Evolutionary conservation across 2,329 filamentous ascomycete genomes (phyloP).

Genomic region (Botrytis fabae): DNA sequence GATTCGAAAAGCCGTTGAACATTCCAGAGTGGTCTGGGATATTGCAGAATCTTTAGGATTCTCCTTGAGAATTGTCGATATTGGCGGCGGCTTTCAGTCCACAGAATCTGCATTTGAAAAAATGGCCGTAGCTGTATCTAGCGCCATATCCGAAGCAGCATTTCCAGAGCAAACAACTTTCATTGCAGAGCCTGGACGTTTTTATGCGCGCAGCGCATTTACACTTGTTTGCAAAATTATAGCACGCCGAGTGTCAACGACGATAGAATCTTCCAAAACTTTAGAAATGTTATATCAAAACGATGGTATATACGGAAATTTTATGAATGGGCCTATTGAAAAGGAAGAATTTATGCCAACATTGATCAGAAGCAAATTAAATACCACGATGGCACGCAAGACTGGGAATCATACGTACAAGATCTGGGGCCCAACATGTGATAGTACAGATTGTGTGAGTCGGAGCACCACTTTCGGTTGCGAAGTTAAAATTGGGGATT

Average conservation of each 20-base stretch:
- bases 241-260: constrained; percentile 2
- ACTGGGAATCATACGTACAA: neutral
- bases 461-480: neutral
- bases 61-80: neutral
- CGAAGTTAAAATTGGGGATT: neutral
- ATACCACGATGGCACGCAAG: neutral
- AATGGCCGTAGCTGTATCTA: neutral
- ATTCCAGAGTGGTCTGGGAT: constrained; percentile 5
- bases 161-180: neutral
- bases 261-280: neutral
- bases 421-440: constrained; percentile 1
- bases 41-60: neutral
- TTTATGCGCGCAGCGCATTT: neutral
- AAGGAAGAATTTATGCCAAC: neutral
- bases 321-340: constrained; percentile 3
- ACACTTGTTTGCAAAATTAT: constrained; percentile 4
- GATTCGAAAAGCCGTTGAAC: neutral
- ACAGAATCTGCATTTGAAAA: neutral
- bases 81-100: constrained; percentile 8
- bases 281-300: constrained; percentile 11
- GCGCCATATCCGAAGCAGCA: neutral
- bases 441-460: neutral
- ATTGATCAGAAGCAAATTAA: neutral
- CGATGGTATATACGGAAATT: constrained; percentile 1
- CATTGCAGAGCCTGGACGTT: neutral